Base-by-base conservation (phyloP, 2,329 filamentous ascomycete species). In the Pyrenophora graminea region DNA sequence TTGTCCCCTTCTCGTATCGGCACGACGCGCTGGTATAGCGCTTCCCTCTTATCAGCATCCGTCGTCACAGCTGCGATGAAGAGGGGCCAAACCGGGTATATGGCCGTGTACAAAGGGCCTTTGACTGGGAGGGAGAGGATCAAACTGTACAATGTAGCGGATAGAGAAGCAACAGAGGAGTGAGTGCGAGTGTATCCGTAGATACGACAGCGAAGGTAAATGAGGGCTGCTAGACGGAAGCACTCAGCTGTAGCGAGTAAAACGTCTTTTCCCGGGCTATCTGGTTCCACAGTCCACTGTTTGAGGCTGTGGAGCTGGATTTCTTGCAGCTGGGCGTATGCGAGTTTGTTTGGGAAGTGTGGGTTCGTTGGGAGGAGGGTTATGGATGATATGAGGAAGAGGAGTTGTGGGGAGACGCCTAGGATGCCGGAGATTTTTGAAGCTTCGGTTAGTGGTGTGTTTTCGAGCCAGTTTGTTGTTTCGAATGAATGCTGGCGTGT, bases 171-270 rank as follows among this genome's bases (percentile, higher is more conserved):
- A 31, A 71, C 54, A 13, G 64, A 63, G 8, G 67, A 62, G 30
- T 67, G 60, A 51, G 69, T 68, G 13, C 67, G 66, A 3, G 67
- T 71, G 44, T 54, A 69, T 63, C 68, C 67, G 39, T 67, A 68
- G 13, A 71, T 32, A 6, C 66, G 66, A 38, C 65, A 69, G 25
- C 63, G 65, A 13, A 71, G 50, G 42, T 71, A 70, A 38, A 71
- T 66, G 8, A 68, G 51, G 15, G 65, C 57, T n/a, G 67, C 67
- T 9, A 71, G 53, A n/a, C 67, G 59, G 30, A 68, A 70, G 2
- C 64, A 55, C 32, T 71, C 67, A 13, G 64, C 65, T 36, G 66
- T 69, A 2, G 66, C 64, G 15, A 69, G 50, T 0, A 70, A 18
- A 3, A 70, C 52, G 13, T 70, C 66, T 9, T 60, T 64, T 9